Evolutionary conservation across 2,329 filamentous ascomycete species (phyloP), one percentile per base, ranked within the genome.

Genomic region (Arthrobotrys conoides): DNA sequence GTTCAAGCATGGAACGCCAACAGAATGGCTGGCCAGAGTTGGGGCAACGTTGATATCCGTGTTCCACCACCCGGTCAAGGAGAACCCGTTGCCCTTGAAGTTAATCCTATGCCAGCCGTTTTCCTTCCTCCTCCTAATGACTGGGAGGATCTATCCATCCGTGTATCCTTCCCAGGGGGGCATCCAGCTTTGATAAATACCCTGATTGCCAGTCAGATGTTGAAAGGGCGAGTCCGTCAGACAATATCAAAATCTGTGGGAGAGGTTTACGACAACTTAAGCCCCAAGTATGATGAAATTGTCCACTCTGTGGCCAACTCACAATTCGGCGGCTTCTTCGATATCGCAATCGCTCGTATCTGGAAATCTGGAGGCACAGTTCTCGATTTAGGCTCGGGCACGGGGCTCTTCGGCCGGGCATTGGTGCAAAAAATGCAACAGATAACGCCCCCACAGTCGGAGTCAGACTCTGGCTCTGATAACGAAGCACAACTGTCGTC

Each of bases 361-460:
- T 30, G 70, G 14, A 72, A 79, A 10, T 57, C 38, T 2, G 14
- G 18, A 36, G 80, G 81, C 2, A 79, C 73, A 27, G 61, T 79
- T n/a, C 67, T 82, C 5, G 81, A 82, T 66, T 65, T 82, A 6
- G 81, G 69, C 9, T 81, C 80, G 48, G 81, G 81, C 46, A 81
- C 71, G 4, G 81, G 81, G 6, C 18, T 70, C 14, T 67, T 81
- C 27, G 81, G 81, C n/a, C 71, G 75, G 2, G n/a, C 65, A 1
- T 59, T 82, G 20, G 44, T 51, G 24, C 68, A 76, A n/a, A 49
- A 80, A 24, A 53, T 16, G 27, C 51, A 55, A 36, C 64, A 41
- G 24, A 63, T 24, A 68, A 64, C 22, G 36, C 41, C 2, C 61
- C 51, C 69, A 55, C 57, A 57, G 61, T 59, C 33, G 49, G 59